Conservation (phyloP, 2,329 filamentous ascomycete genomes). For the Elsinoe australis region DNA sequence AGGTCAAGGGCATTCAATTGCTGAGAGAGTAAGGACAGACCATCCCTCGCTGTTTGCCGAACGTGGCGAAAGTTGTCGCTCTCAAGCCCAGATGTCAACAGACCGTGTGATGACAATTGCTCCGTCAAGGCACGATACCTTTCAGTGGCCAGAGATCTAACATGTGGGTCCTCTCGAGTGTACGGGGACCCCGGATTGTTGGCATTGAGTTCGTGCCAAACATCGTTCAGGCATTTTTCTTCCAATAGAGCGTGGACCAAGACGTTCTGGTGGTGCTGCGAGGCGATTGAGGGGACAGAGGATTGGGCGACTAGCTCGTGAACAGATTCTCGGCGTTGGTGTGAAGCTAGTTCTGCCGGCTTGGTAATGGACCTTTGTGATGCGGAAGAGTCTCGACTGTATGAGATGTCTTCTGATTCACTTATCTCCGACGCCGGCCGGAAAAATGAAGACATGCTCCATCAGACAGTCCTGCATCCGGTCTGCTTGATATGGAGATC, state of each 20-base stretch:
- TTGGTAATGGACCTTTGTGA: constrained; percentile 11
- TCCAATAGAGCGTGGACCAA: constrained; percentile 41
- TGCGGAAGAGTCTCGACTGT: constrained; percentile 11
- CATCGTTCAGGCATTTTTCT: constrained; percentile 36
- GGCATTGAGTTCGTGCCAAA: constrained; percentile 31
- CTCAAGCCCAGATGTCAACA: constrained; percentile 34
- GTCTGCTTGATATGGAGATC: neutral
- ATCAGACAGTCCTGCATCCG: neutral
- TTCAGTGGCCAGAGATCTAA: constrained; percentile 31
- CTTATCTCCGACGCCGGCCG: constrained; percentile 19
- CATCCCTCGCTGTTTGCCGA: constrained; percentile 33
- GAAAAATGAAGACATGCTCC: constrained; percentile 21
- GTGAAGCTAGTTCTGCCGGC: constrained; percentile 15
- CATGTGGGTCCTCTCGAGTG: constrained; percentile 30
- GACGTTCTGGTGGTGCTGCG: constrained; percentile 28
- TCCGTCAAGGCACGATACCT: constrained; percentile 35
- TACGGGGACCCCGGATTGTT: constrained; percentile 21
- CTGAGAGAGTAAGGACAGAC: constrained; percentile 28
- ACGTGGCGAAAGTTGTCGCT: constrained; percentile 30
- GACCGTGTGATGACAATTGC: constrained; percentile 31
- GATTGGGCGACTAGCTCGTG: constrained; percentile 12
- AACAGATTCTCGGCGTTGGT: constrained; percentile 6
- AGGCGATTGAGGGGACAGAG: constrained; percentile 5
- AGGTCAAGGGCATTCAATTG: constrained; percentile 15
- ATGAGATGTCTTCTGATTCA: constrained; percentile 17